Evolutionary conservation across 106 monocot species (phyloP).

Genomic region (Allium sativum): DNA sequence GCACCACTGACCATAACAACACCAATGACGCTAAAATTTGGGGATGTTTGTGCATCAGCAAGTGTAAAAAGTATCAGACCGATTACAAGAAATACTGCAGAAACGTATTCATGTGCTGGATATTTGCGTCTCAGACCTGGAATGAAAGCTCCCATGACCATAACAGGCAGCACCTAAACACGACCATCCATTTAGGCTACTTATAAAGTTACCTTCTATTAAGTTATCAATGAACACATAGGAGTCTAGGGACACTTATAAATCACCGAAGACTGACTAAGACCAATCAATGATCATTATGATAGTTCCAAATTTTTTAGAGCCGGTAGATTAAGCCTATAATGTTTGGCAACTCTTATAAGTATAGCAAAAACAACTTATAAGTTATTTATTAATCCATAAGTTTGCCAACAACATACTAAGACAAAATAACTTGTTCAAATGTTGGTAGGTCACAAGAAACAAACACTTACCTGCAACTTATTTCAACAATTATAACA

Average conservation of each 20-base stretch:
- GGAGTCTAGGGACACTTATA: neutral
- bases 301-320: too few species aligned
- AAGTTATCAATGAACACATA: neutral
- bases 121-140: slow-evolving; percentile 85
- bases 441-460: too few species aligned
- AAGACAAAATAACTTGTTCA: too few species aligned
- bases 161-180: slow-evolving; percentile 76
- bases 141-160: slow-evolving; percentile 95
- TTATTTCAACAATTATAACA: too few species aligned
- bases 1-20: slow-evolving; percentile 81
- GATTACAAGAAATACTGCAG: slow-evolving; percentile 66
- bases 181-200: neutral
- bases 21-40: slow-evolving; percentile 76
- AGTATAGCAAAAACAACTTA: too few species aligned
- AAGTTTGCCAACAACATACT: too few species aligned
- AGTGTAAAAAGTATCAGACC: slow-evolving; percentile 87
- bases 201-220: neutral
- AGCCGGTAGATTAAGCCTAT: too few species aligned
- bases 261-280: neutral
- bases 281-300: too few species aligned
- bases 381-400: too few species aligned
- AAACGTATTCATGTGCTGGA: slow-evolving; percentile 71
- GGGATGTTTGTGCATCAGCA: slow-evolving; percentile 80
- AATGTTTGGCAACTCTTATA: too few species aligned
- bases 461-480: too few species aligned